phyloP scores from a whole-genome alignment of 2,329 filamentous ascomycete genomes.

The Ophiostoma tasmaniense region DNA sequence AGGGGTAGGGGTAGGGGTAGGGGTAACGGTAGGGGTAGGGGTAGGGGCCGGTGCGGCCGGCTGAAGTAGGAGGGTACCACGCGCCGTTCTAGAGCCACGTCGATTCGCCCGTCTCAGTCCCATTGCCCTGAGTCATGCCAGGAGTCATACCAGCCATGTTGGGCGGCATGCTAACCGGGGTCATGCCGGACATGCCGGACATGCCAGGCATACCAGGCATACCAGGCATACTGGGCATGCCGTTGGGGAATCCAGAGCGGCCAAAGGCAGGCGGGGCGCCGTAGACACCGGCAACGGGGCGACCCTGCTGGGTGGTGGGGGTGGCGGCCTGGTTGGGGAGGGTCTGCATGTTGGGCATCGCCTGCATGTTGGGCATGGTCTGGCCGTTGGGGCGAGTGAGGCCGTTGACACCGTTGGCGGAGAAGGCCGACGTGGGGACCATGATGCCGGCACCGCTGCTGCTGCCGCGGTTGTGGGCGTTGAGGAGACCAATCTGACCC shows the following conservation, averaged over 20 bases:
- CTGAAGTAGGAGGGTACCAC: constrained; percentile 13
- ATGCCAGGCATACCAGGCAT: constrained; percentile 11
- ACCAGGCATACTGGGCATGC: constrained; percentile 9
- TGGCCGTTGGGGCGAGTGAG: constrained; percentile 22
- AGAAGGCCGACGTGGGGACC: constrained; percentile 24
- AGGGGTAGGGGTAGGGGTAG: constrained; percentile 3
- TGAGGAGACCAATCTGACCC: constrained; percentile 45
- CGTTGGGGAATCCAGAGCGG: constrained; percentile 14
- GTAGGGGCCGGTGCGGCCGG: background rate
- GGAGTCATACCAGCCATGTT: constrained; percentile 19
- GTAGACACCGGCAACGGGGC: constrained; percentile 16
- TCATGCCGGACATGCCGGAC: background rate
- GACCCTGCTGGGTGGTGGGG: constrained; percentile 6
- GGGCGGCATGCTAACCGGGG: constrained; percentile 17
- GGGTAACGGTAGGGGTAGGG: background rate
- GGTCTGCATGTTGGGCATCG: constrained; percentile 22
- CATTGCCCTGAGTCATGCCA: constrained; percentile 13
- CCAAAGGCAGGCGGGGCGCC: constrained; percentile 20
- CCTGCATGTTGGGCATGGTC: constrained; percentile 21
- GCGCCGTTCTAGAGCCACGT: constrained; percentile 22
- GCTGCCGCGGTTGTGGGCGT: constrained; percentile 32
- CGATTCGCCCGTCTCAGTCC: constrained; percentile 24
- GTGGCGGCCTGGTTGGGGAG: background rate
- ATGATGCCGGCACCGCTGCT: constrained; percentile 25
- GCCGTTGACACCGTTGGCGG: constrained; percentile 26